Evolutionary conservation across 2,329 filamentous ascomycete species (phyloP).

Genomic region (Aureobasidium subglaciale): DNA sequence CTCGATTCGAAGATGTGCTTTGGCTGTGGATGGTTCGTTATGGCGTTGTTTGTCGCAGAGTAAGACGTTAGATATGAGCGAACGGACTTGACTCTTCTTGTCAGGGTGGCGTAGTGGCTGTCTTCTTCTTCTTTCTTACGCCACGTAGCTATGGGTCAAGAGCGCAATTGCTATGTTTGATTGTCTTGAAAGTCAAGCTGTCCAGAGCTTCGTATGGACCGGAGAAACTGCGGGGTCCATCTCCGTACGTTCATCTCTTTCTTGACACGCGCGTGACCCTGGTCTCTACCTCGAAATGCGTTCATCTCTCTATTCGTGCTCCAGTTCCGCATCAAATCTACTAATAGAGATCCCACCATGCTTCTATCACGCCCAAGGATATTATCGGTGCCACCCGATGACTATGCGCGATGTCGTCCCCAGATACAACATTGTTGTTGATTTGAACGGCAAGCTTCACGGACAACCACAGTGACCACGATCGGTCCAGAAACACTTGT

Average conservation of each 20-base stretch:
- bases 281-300: background rate
- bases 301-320: background rate
- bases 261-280: background rate
- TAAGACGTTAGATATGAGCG: background rate
- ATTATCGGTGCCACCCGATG: no score
- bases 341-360: no score
- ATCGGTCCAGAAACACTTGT: no score
- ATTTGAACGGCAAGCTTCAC: no score
- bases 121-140: background rate
- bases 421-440: no score
- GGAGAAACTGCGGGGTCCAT: conserved; percentile 7
- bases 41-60: background rate
- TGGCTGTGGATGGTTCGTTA: background rate
- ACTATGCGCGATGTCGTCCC: no score
- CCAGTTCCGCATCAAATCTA: background rate
- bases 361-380: no score
- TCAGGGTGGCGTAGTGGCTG: background rate
- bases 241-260: background rate
- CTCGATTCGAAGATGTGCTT: background rate
- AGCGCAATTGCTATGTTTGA: background rate
- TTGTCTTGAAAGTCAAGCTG: conserved; percentile 1
- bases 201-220: background rate
- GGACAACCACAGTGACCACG: no score
- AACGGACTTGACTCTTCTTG: background rate
- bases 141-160: background rate